Percentiles rank a stretch among this genome's conserved stretches.
Conservation (phyloP, 176 grass and related monocot genomes). For the Echinochloa phyllopogon region DNA sequence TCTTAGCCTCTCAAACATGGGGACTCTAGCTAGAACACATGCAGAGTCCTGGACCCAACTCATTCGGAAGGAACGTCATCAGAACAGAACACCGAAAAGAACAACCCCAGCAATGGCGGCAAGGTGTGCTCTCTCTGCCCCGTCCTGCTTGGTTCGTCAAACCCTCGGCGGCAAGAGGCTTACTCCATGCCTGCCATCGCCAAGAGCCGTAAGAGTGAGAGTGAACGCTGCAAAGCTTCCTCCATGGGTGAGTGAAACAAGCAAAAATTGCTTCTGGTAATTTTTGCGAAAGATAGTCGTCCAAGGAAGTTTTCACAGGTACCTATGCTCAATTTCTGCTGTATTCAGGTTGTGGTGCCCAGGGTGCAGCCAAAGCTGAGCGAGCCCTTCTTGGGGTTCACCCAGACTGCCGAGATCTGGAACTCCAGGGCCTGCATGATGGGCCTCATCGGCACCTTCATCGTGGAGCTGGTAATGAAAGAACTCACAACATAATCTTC, state of each 20-base stretch:
- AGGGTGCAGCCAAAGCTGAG: conserved; percentile 74
- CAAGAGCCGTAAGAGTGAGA: conserved; percentile 39
- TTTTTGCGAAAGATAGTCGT: background rate
- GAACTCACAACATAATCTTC: background rate
- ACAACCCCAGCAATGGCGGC: conserved; percentile 21
- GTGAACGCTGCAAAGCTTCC: conserved; percentile 68
- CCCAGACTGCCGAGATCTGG: conserved; percentile 81
- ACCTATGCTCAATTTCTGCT: background rate
- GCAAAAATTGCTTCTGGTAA: background rate
- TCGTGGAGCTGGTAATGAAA: conserved; percentile 72
- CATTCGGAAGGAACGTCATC: background rate
- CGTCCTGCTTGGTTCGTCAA: background rate
- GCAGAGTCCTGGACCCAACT: background rate
- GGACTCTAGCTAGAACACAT: too few relatives aligned
- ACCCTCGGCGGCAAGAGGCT: background rate
- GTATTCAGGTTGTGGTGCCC: conserved; percentile 54
- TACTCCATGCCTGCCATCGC: conserved; percentile 17
- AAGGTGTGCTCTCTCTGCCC: background rate
- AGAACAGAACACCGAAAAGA: background rate
- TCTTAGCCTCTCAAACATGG: background rate
- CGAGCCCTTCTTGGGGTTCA: conserved; percentile 85
- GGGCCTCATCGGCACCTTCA: conserved; percentile 73
- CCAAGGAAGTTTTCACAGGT: background rate
- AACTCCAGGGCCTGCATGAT: conserved; percentile 93
- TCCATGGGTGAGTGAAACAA: conserved; percentile 55